Percentiles rank a stretch among this genome's conserved stretches.
phyloP scores from a whole-genome alignment of 306 rosid species.

The Begonia peltatifolia region DNA sequence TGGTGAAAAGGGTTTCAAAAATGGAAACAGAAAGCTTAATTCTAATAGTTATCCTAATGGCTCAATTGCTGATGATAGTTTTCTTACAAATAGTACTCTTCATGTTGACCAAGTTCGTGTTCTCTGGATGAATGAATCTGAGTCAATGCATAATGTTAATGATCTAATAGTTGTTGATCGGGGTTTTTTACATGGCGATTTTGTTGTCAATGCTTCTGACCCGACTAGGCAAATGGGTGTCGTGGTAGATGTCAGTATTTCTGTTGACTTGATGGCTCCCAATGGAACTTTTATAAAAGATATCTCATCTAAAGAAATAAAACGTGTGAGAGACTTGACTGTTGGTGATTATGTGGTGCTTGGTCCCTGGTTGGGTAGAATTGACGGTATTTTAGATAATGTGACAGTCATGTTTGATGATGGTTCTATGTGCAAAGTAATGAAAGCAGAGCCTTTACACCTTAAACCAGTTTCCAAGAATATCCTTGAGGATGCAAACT shows the following conservation, averaged over 20 bases:
- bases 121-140: conserved; percentile 81
- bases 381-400: conserved; percentile 90
- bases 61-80: conserved; percentile 13
- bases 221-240: conserved; percentile 96
- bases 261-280: conserved; percentile 55
- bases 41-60: conserved; percentile 21
- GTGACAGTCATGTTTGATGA: conserved; percentile 91
- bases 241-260: conserved; percentile 80
- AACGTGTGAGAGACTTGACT: conserved; percentile 83
- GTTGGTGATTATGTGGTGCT: conserved; percentile 94
- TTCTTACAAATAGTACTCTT: conserved; percentile 43
- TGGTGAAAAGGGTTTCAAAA: no score
- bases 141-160: conserved; percentile 39
- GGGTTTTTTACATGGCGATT: conserved; percentile 92
- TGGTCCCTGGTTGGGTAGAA: conserved; percentile 90
- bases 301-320: conserved; percentile 52
- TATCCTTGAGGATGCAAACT: conserved; percentile 81
- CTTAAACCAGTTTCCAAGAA: conserved; percentile 86
- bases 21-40: no score
- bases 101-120: conserved; percentile 65
- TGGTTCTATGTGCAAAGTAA: conserved; percentile 85
- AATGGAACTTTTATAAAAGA: conserved; percentile 57
- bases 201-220: conserved; percentile 66
- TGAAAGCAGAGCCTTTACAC: conserved; percentile 74
- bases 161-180: conserved; percentile 61